Conservation (phyloP, 2,329 filamentous ascomycete genomes). For the Colletotrichum coccodes region DNA sequence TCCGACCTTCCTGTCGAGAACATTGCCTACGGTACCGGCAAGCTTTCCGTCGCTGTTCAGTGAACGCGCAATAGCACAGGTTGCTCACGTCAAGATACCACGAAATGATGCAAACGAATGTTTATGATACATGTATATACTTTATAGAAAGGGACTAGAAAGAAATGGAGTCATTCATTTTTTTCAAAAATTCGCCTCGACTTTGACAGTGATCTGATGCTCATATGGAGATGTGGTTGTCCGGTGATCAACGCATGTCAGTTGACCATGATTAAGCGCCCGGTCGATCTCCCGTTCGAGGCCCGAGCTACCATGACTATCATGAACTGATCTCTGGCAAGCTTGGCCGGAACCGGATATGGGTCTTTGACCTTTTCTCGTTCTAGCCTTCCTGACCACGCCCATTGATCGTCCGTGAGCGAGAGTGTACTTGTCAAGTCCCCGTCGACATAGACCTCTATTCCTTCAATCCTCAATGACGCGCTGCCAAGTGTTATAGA, state of each 20-base stretch:
- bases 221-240: too few relatives aligned
- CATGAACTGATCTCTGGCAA: constrained; percentile 17
- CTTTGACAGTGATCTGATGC: neutral
- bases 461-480: neutral
- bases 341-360: neutral
- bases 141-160: constrained; percentile 5
- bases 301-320: neutral
- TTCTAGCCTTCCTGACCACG: neutral
- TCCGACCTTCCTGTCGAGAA: constrained; percentile 57
- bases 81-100: constrained; percentile 13
- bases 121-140: constrained; percentile 32
- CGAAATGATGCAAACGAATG: constrained; percentile 16
- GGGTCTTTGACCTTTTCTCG: neutral
- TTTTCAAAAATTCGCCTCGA: neutral
- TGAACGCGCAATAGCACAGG: constrained; percentile 7
- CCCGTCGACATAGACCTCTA: constrained; percentile 6
- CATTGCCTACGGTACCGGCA: constrained; percentile 61
- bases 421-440: neutral
- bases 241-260: neutral
- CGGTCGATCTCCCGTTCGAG: neutral
- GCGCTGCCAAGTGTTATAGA: neutral
- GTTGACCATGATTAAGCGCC: neutral
- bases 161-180: neutral
- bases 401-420: neutral
- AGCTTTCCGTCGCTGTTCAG: constrained; percentile 35